Evolutionary conservation across 164 flowering plant species (phyloP).

Genomic region (Kingdonia uniflora): DNA sequence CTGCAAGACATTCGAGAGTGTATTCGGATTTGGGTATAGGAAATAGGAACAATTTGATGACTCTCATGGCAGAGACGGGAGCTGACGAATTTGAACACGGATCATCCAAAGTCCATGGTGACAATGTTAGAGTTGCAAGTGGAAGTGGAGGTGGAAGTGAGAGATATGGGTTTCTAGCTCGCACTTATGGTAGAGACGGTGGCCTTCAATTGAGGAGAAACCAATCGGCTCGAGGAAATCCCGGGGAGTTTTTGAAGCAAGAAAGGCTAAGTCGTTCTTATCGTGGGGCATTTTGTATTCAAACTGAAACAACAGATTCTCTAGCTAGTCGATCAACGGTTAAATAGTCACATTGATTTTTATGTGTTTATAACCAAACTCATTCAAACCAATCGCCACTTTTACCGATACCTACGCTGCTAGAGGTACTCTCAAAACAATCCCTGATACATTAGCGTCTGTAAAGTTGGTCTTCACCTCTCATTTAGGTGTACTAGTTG

Average conservation of each 20-base stretch:
- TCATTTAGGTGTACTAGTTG: too few relatives aligned
- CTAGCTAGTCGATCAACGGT: too few relatives aligned
- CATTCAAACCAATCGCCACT: too few relatives aligned
- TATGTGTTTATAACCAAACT: too few relatives aligned
- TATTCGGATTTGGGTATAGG: constrained; percentile 52
- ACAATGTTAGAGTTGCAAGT: constrained; percentile 31
- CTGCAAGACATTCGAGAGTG: constrained; percentile 21
- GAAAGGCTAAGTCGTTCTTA: constrained; percentile 3
- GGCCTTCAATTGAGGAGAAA: constrained; percentile 15
- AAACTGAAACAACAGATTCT: background rate
- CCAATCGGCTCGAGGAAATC: constrained; percentile 20
- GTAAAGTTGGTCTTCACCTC: too few relatives aligned
- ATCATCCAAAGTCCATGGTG: constrained; percentile 6
- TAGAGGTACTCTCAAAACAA: too few relatives aligned
- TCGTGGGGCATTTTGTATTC: constrained; percentile 9
- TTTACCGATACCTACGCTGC: too few relatives aligned
- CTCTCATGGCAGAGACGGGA: constrained; percentile 50
- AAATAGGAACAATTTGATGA: constrained; percentile 57
- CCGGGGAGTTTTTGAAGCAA: constrained; percentile 8
- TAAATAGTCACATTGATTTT: too few relatives aligned
- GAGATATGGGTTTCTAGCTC: constrained; percentile 11
- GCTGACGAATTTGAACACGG: constrained; percentile 16
- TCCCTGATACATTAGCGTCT: too few relatives aligned
- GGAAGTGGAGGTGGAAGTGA: constrained; percentile 20
- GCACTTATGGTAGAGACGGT: constrained; percentile 9